phyloP scores from a whole-genome alignment of 306 rosid species.

The Rosa rugosa region DNA sequence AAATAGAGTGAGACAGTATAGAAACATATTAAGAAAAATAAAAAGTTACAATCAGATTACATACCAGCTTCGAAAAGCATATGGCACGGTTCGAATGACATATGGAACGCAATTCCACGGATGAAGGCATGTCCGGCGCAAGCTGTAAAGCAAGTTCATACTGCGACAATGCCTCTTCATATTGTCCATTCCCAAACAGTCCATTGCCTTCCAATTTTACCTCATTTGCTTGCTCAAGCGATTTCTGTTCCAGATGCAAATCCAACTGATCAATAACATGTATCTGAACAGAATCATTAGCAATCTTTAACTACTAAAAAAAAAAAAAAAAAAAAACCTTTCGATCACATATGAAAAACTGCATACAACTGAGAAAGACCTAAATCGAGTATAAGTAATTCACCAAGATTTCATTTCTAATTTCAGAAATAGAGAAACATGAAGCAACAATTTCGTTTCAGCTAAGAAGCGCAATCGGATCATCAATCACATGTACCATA shows the following conservation, averaged over 20 bases:
- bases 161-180: slow-evolving; percentile 68
- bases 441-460: too few species aligned
- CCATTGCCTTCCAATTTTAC: slow-evolving; percentile 79
- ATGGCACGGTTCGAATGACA: slow-evolving; percentile 72
- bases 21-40: background rate
- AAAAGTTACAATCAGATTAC: slow-evolving; percentile 4
- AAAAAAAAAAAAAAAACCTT: too few species aligned
- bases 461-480: too few species aligned
- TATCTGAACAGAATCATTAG: too few species aligned
- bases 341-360: background rate
- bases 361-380: background rate
- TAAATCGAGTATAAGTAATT: too few species aligned
- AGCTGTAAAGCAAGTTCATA: slow-evolving; percentile 67
- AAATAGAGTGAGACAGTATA: background rate
- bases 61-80: slow-evolving; percentile 76
- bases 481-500: too few species aligned
- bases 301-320: too few species aligned
- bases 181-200: slow-evolving; percentile 59
- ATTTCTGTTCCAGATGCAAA: slow-evolving; percentile 45
- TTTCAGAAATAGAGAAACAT: too few species aligned
- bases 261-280: background rate
- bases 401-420: too few species aligned
- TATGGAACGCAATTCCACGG: slow-evolving; percentile 69
- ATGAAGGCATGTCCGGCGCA: slow-evolving; percentile 65
- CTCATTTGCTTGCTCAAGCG: slow-evolving; percentile 67